A percentile compares a stretch with the other conserved stretches of the same genome.
These are phyloP conservation scores for Cicer yamashitae DNA, from an alignment of 306 rosid genomes.

Conservation along the genomic window DNA sequence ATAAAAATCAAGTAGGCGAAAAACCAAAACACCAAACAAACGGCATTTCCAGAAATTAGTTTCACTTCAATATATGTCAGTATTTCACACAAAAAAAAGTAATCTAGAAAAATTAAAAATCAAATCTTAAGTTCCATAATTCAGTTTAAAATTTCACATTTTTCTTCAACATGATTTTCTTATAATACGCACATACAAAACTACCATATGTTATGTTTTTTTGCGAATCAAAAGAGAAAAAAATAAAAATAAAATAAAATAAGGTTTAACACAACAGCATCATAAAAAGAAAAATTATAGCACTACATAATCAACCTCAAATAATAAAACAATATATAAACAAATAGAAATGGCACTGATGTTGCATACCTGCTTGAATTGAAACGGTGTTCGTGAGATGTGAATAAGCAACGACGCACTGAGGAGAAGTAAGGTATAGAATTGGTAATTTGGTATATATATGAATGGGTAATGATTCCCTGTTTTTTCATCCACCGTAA, in stretches of 20 bases:
- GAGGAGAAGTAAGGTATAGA: not conserved
- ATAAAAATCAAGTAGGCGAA: not conserved
- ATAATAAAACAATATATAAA: not conserved
- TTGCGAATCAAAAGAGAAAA: not conserved
- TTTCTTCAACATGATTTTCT: not conserved
- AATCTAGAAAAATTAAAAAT: not conserved
- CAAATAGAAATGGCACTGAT: not conserved
- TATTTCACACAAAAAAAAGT: not conserved
- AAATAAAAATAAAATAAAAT: not conserved
- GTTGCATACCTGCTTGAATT: not conserved
- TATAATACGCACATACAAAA: not conserved
- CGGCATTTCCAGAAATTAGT: not conserved
- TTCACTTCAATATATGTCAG: not conserved
- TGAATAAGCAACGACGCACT: not conserved
- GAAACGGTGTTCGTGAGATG: not conserved
- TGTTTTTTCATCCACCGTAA: not conserved
- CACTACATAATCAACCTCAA: not conserved
- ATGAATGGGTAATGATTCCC: not conserved
- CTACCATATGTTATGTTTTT: not conserved
- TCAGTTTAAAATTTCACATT: not conserved
- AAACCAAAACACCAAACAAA: not conserved
- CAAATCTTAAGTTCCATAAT: not conserved
- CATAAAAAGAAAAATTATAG: not conserved
- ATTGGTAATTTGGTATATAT: not conserved
- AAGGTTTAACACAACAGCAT: not conserved